These are phyloP conservation scores for Polygonum aviculare DNA, from an alignment of 148 eudicot species.

Conservation along the genomic window DNA sequence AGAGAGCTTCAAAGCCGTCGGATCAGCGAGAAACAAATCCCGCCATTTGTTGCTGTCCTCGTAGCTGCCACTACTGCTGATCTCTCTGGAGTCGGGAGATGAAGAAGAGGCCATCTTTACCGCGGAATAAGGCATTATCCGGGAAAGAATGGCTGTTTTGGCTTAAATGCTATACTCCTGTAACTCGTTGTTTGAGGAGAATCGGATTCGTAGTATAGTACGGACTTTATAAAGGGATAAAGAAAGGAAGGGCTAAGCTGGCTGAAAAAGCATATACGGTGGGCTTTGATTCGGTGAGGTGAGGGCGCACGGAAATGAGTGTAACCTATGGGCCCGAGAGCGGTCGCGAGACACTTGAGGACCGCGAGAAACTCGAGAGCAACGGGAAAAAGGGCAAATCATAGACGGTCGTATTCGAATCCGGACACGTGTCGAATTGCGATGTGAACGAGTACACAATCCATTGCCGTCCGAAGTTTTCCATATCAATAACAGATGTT, in stretches of 20 bases:
- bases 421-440: neutral
- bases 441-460: no score
- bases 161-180: neutral
- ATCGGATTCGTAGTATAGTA: neutral
- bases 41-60: slow-evolving; percentile 16
- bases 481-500: no score
- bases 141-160: neutral
- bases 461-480: no score
- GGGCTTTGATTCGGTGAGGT: neutral
- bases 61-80: slow-evolving; percentile 8
- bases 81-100: neutral
- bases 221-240: neutral
- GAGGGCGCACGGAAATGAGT: neutral
- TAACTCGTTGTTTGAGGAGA: neutral
- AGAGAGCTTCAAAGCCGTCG: slow-evolving; percentile 24
- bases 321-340: neutral
- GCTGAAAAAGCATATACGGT: no score
- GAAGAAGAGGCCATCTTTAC: slow-evolving; percentile 17
- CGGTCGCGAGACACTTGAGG: neutral
- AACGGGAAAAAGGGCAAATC: neutral
- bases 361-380: neutral
- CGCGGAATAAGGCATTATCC: slow-evolving; percentile 17
- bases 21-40: slow-evolving; percentile 12
- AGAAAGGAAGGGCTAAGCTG: neutral
- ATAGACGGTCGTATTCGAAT: neutral